phyloP scores from a whole-genome alignment of 768 basidiomycete genomes.

The Mycena crocata region DNA sequence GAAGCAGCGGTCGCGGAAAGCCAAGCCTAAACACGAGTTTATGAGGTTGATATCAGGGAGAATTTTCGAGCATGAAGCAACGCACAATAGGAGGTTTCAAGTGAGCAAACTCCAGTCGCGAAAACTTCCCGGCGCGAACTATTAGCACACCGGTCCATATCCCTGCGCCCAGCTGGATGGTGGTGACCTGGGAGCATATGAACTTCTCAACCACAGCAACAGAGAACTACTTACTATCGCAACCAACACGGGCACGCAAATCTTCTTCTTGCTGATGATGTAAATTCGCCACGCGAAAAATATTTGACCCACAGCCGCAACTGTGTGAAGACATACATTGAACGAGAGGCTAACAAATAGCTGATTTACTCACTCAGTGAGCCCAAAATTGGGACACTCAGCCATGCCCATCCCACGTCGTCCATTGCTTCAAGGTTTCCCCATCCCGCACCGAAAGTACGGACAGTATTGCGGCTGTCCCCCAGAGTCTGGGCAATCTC shows the following conservation, averaged over 20 bases:
- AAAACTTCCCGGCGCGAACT: background rate
- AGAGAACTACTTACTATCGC: background rate
- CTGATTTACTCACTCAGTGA: constrained; percentile 22
- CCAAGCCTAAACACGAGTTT: background rate
- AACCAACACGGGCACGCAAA: background rate
- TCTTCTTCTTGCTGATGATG: background rate
- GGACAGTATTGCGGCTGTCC: constrained; percentile 1
- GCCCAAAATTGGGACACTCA: constrained; percentile 31
- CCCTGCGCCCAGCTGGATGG: constrained; percentile 1
- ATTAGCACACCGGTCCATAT: background rate
- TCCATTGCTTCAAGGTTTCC: constrained; percentile 26
- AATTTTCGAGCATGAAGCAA: background rate
- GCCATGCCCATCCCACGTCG: constrained; percentile 23
- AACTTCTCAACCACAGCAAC: too few relatives aligned
- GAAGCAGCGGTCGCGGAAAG: background rate
- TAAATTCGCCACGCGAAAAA: constrained; percentile 4
- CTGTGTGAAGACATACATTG: background rate
- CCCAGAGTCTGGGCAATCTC: background rate
- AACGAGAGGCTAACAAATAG: background rate
- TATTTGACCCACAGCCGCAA: background rate
- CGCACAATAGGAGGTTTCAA: background rate
- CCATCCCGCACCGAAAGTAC: constrained; percentile 28
- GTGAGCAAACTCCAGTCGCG: background rate
- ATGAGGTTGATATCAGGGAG: background rate
- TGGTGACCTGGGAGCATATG: background rate